Evolutionary conservation across 441 rosid species (phyloP).

Genomic region (Gossypium gossypioides): DNA sequence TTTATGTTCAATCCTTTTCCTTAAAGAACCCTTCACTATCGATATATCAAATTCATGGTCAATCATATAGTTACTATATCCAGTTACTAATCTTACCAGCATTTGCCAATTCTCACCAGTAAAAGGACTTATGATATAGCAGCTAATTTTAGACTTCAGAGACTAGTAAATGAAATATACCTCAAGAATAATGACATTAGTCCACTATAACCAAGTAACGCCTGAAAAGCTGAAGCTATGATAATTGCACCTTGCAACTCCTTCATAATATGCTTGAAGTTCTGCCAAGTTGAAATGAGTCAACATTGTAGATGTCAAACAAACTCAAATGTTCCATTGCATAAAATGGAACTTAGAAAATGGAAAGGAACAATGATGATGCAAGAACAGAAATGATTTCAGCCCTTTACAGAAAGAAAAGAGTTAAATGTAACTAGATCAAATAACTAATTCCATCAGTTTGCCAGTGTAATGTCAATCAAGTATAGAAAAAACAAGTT

Average conservation of each 20-base stretch:
- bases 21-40: background rate
- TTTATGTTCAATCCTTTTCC: background rate
- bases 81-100: background rate
- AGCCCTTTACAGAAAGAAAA: background rate
- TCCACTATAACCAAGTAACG: conserved; percentile 81
- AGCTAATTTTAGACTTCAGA: background rate
- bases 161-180: conserved; percentile 26
- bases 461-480: background rate
- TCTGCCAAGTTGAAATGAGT: conserved; percentile 35
- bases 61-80: background rate
- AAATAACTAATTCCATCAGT: background rate
- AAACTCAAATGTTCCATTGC: background rate
- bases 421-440: background rate
- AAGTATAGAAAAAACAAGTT: background rate
- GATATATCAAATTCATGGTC: background rate
- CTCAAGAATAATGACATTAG: conserved; percentile 70
- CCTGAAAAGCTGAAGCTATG: conserved; percentile 76
- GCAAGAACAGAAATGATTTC: background rate
- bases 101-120: background rate
- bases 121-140: conserved; percentile 2
- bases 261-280: conserved; percentile 89
- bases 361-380: background rate
- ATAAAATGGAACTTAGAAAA: background rate
- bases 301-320: background rate
- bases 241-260: conserved; percentile 83